Evolutionary conservation across 1,284 basidiomycete genomes (phyloP).

Genomic region (Grifola frondosa): DNA sequence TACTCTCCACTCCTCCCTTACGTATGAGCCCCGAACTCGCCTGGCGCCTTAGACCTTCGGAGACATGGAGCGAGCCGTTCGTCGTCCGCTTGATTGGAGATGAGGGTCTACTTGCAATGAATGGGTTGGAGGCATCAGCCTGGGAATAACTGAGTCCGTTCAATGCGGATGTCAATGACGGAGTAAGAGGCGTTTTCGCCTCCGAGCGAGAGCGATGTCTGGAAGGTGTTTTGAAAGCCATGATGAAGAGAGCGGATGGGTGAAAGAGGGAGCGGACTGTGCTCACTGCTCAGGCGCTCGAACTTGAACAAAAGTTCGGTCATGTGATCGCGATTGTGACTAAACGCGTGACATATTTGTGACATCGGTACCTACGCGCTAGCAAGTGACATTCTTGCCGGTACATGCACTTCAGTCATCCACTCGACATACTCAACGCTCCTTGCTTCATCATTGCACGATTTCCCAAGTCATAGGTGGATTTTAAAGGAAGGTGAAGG

Average conservation of each 20-base stretch:
- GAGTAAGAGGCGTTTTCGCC: conserved; percentile 69
- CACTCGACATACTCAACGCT: too few relatives aligned
- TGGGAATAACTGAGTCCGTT: conserved; percentile 49
- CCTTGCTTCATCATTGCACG: too few relatives aligned
- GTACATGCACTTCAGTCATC: too few relatives aligned
- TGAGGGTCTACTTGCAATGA: conserved; percentile 53
- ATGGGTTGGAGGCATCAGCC: conserved; percentile 58
- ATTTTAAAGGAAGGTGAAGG: too few relatives aligned
- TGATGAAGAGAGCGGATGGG: conserved; percentile 7
- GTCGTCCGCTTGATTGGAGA: conserved; percentile 66
- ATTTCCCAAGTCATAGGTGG: too few relatives aligned
- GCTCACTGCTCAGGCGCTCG: neutral
- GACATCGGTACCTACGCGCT: too few relatives aligned
- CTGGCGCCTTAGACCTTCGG: conserved; percentile 57
- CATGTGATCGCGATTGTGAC: conserved; percentile 7
- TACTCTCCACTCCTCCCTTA: conserved; percentile 73
- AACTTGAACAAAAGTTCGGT: neutral
- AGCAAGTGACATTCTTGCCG: too few relatives aligned
- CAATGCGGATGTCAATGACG: conserved; percentile 57
- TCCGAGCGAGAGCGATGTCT: conserved; percentile 66
- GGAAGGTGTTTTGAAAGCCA: conserved; percentile 59
- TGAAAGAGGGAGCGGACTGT: neutral
- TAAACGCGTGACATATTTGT: too few relatives aligned
- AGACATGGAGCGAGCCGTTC: conserved; percentile 46
- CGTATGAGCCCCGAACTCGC: conserved; percentile 66